These are phyloP conservation scores for Clonostachys byssicola DNA, from an alignment of 2,329 filamentous ascomycete species.

Conservation along the genomic window DNA sequence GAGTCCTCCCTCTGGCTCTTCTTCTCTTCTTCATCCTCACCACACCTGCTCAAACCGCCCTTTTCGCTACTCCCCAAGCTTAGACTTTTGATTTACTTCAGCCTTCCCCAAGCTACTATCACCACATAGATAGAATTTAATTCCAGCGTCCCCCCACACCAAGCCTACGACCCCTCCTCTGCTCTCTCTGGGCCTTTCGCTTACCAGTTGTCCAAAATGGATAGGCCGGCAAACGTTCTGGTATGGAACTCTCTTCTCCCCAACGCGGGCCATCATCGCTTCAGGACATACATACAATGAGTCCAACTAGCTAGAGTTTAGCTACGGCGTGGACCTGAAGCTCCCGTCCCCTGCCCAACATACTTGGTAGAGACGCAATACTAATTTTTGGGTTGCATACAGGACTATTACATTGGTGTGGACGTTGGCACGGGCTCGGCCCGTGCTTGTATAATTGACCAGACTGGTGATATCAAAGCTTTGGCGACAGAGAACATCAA, in stretches of 20 bases:
- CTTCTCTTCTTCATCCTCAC: constrained; percentile 1
- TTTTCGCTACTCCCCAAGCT: not conserved
- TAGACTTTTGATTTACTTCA: not conserved
- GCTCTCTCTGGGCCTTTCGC: not conserved
- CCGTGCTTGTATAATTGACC: constrained; percentile 91
- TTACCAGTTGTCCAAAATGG: not conserved
- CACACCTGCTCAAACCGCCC: not conserved
- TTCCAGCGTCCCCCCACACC: not conserved
- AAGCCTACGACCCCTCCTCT: not conserved
- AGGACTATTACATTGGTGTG: constrained; percentile 73
- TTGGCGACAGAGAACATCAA: constrained; percentile 73
- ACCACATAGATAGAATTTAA: not conserved
- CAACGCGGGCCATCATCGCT: not conserved
- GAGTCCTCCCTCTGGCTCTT: constrained; percentile 11
- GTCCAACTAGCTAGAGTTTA: too few species aligned
- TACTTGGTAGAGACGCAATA: not conserved
- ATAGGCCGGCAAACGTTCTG: constrained; percentile 23
- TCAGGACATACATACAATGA: not conserved
- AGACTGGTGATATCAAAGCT: constrained; percentile 80
- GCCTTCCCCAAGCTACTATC: not conserved
- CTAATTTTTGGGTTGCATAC: not conserved
- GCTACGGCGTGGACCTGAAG: not conserved
- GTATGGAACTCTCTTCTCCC: constrained; percentile 12
- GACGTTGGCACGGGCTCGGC: constrained; percentile 97
- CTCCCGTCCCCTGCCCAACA: not conserved